phyloP scores from a whole-genome alignment of 208 protist genomes.

The Vickermania ingenoplastis region DNA sequence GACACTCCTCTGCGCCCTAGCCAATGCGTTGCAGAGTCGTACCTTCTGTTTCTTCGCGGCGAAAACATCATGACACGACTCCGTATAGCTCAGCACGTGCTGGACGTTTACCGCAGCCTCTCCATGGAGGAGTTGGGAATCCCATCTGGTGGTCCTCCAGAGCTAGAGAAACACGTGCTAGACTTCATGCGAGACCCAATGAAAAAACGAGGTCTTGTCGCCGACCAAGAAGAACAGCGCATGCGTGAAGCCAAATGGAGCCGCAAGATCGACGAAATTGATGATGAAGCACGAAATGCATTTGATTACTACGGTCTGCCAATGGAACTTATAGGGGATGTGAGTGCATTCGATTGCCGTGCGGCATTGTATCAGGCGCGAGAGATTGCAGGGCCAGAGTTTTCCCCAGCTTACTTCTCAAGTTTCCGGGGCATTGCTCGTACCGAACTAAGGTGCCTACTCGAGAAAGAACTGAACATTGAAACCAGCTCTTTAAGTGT shows the following conservation, averaged over 20 bases:
- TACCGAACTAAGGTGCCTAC: background rate
- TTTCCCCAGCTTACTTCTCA: background rate
- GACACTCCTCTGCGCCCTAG: background rate
- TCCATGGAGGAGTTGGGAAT: slow-evolving; percentile 50
- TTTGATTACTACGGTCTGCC: slow-evolving; percentile 32
- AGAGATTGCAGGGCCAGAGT: background rate
- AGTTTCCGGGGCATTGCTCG: background rate
- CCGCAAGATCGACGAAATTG: slow-evolving; percentile 3
- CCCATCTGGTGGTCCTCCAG: slow-evolving; percentile 30
- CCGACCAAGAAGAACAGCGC: slow-evolving; percentile 1
- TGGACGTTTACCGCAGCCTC: slow-evolving; percentile 30
- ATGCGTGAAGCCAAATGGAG: slow-evolving; percentile 6
- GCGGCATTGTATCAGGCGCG: background rate
- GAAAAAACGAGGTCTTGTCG: background rate
- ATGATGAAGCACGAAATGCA: slow-evolving; percentile 21
- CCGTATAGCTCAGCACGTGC: slow-evolving; percentile 24
- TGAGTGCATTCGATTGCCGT: background rate
- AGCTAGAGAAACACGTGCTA: slow-evolving; percentile 47
- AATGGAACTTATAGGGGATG: background rate
- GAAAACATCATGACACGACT: slow-evolving; percentile 5
- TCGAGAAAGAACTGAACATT: slow-evolving; percentile 1
- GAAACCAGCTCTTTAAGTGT: background rate
- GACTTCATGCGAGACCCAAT: slow-evolving; percentile 53
- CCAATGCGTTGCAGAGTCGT: background rate
- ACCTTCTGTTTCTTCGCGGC: slow-evolving; percentile 4